phyloP scores from a whole-genome alignment of 768 basidiomycete species.

The Trametes meyenii region DNA sequence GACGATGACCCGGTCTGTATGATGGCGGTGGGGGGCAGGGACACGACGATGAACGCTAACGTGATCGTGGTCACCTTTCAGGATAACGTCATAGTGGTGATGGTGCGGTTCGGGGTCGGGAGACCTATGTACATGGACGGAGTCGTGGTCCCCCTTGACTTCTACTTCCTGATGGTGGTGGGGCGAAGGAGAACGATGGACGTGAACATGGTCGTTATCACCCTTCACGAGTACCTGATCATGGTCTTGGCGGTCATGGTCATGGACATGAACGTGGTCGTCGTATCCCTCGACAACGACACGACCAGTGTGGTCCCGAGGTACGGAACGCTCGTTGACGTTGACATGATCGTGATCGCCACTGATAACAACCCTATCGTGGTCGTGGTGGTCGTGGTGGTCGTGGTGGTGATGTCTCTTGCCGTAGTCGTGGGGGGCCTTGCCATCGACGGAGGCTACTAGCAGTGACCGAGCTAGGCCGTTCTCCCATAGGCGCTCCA shows the following conservation, averaged over 20 bases:
- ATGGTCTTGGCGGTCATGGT: slow-evolving; percentile 23
- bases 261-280: slow-evolving; percentile 21
- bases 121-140: slow-evolving; percentile 15
- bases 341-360: slow-evolving; percentile 35
- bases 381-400: slow-evolving; percentile 18
- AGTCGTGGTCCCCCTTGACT: slow-evolving; percentile 26
- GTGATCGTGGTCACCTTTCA: slow-evolving; percentile 29
- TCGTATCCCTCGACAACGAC: slow-evolving; percentile 16
- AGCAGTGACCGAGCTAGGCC: background rate
- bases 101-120: slow-evolving; percentile 10
- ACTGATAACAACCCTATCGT: slow-evolving; percentile 28
- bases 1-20: slow-evolving; percentile 18
- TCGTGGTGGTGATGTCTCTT: slow-evolving; percentile 24
- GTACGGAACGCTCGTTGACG: slow-evolving; percentile 19
- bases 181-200: slow-evolving; percentile 12
- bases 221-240: slow-evolving; percentile 27
- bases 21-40: slow-evolving; percentile 10
- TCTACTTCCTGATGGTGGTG: slow-evolving; percentile 25
- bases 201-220: slow-evolving; percentile 28
- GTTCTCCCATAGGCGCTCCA: slow-evolving; percentile 25
- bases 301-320: slow-evolving; percentile 17
- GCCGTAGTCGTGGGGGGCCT: slow-evolving; percentile 3
- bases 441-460: background rate
- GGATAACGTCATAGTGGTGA: slow-evolving; percentile 12
- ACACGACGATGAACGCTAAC: slow-evolving; percentile 23